These are phyloP conservation scores for Ceratobasidium sp. DNA, from an alignment of 1,284 basidiomycete species.

Conservation along the genomic window DNA sequence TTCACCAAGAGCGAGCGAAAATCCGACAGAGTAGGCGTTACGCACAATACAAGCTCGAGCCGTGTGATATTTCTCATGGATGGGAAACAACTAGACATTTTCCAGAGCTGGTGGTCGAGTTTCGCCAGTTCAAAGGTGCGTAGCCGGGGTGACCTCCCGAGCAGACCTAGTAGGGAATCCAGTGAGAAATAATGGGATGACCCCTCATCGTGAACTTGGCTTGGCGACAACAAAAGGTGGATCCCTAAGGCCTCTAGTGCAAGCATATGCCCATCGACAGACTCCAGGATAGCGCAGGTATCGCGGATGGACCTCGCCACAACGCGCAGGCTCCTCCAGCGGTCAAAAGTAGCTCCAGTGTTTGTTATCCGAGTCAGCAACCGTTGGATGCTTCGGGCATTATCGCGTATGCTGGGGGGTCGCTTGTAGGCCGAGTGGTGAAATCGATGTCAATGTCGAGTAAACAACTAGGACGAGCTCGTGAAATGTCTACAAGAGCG, in stretches of 20 bases:
- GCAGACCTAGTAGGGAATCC: neutral
- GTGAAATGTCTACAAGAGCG: neutral
- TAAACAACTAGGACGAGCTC: neutral
- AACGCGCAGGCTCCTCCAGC: constrained; percentile 1
- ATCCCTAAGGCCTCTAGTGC: neutral
- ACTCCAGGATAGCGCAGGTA: neutral
- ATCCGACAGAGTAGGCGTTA: no score
- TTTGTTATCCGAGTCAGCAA: neutral
- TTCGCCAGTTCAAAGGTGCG: neutral
- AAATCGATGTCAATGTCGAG: neutral
- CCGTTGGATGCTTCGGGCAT: neutral
- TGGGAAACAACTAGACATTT: neutral
- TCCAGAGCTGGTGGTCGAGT: neutral
- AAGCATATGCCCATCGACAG: neutral
- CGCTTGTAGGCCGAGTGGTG: neutral
- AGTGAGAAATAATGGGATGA: neutral
- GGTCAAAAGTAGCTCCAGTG: neutral
- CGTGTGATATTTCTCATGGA: constrained; percentile 6
- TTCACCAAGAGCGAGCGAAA: neutral
- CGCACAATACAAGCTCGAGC: neutral
- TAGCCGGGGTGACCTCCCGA: neutral
- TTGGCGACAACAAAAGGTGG: neutral
- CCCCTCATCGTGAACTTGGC: neutral
- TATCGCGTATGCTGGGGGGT: neutral
- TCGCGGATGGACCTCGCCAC: neutral